Evolutionary conservation across 1,139 yeast species (phyloP).

Genomic region (Diutina siamensis): DNA sequence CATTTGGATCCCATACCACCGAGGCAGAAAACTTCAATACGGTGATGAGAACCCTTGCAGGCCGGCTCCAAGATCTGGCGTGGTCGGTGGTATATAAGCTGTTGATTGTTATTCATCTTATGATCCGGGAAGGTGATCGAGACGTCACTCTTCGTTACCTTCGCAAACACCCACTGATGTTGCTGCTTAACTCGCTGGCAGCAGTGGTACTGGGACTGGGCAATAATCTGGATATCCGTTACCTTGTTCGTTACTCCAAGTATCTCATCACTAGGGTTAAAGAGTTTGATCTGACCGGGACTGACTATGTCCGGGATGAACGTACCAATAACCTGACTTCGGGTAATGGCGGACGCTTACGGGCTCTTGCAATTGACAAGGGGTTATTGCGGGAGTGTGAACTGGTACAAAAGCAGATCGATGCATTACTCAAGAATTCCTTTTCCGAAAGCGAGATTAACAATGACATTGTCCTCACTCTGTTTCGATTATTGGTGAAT

Average conservation of each 20-base stretch:
- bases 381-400: constrained; percentile 79
- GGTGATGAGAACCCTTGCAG: constrained; percentile 52
- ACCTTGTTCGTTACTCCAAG: constrained; percentile 56
- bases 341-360: constrained; percentile 53
- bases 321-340: constrained; percentile 31
- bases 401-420: constrained; percentile 73
- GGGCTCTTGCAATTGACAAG: constrained; percentile 58
- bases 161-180: constrained; percentile 40
- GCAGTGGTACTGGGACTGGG: constrained; percentile 13
- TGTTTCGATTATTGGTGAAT: constrained; percentile 77
- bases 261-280: constrained; percentile 60
- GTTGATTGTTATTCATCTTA: constrained; percentile 72
- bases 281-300: constrained; percentile 51
- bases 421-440: constrained; percentile 60
- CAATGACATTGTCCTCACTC: constrained; percentile 74
- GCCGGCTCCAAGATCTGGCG: constrained; percentile 61
- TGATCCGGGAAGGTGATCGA: constrained; percentile 85
- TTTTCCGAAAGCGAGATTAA: constrained; percentile 66
- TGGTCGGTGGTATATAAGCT: constrained; percentile 90
- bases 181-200: constrained; percentile 32
- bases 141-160: constrained; percentile 61
- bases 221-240: constrained; percentile 42
- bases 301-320: constrained; percentile 74
- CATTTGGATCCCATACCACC: constrained; percentile 22
- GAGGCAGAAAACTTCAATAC: constrained; percentile 50